These are phyloP conservation scores for Amphirosellinia nigrospora DNA, from an alignment of 495 filamentous ascomycete genomes.

Conservation along the genomic window DNA sequence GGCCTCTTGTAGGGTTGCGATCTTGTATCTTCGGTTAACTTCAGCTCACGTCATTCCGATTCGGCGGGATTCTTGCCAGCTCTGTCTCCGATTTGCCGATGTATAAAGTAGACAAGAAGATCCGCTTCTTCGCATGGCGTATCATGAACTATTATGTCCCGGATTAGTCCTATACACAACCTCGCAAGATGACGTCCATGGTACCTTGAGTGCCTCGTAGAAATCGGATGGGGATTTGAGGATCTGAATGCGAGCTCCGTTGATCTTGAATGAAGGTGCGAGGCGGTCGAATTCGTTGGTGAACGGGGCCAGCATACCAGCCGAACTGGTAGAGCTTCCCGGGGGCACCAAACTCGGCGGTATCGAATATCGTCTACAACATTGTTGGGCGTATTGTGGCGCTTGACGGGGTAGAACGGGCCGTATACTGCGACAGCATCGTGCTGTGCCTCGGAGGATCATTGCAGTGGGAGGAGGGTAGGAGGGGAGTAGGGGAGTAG, in stretches of 20 bases:
- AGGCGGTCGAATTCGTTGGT: slow-evolving; percentile 85
- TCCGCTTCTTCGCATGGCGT: slow-evolving; percentile 71
- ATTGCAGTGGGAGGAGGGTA: slow-evolving; percentile 22
- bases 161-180: slow-evolving; percentile 28
- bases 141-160: slow-evolving; percentile 70
- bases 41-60: slow-evolving; percentile 16
- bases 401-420: slow-evolving; percentile 28
- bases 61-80: slow-evolving; percentile 56
- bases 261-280: slow-evolving; percentile 85
- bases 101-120: slow-evolving; percentile 94
- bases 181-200: slow-evolving; percentile 23
- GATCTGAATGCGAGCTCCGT: slow-evolving; percentile 79
- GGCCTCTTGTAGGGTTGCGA: slow-evolving; percentile 77
- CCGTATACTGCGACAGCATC: slow-evolving; percentile 39
- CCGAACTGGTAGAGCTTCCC: slow-evolving; percentile 35
- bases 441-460: slow-evolving; percentile 35
- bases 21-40: slow-evolving; percentile 48
- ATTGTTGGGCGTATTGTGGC: slow-evolving; percentile 37
- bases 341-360: slow-evolving; percentile 40
- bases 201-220: slow-evolving; percentile 85
- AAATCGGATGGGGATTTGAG: slow-evolving; percentile 81
- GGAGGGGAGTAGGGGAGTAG: too few relatives aligned
- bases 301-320: slow-evolving; percentile 66
- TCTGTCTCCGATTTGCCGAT: slow-evolving; percentile 95
- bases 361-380: slow-evolving; percentile 50